These are phyloP conservation scores for Fusarium caatingaense DNA, from an alignment of 2,329 filamentous ascomycete species.

Conservation along the genomic window DNA sequence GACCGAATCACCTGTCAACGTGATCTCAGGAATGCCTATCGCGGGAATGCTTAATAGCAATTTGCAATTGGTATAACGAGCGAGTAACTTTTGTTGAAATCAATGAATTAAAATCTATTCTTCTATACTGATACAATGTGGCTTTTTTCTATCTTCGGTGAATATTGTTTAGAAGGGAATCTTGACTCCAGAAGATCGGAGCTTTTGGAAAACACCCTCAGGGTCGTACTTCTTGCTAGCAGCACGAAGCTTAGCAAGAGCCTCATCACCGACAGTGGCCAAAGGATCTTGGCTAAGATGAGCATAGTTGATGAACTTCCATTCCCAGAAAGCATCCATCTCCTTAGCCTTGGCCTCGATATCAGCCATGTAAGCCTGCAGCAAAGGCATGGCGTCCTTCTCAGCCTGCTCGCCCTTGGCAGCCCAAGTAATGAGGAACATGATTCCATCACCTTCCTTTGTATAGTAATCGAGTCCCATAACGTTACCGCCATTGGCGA, in stretches of 20 bases:
- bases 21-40: conserved; percentile 37
- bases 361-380: conserved; percentile 50
- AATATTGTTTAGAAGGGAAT: conserved; percentile 36
- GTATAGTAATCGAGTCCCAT: conserved; percentile 50
- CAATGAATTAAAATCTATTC: neutral
- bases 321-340: conserved; percentile 44
- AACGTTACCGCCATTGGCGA: conserved; percentile 49
- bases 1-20: conserved; percentile 36
- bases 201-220: conserved; percentile 52
- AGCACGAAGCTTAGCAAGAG: conserved; percentile 49
- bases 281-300: conserved; percentile 54
- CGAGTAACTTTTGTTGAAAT: neutral
- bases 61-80: conserved; percentile 21
- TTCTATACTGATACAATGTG: neutral
- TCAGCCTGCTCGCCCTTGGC: conserved; percentile 51
- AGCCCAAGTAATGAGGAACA: conserved; percentile 49
- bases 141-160: no score
- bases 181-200: conserved; percentile 50
- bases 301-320: conserved; percentile 60
- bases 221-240: conserved; percentile 54
- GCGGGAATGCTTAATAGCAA: conserved; percentile 38
- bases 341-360: conserved; percentile 45
- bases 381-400: conserved; percentile 50
- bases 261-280: conserved; percentile 52
- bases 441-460: conserved; percentile 45